Evolutionary conservation across 768 basidiomycete species (phyloP).

Genomic region (Boletus tomentosulus): DNA sequence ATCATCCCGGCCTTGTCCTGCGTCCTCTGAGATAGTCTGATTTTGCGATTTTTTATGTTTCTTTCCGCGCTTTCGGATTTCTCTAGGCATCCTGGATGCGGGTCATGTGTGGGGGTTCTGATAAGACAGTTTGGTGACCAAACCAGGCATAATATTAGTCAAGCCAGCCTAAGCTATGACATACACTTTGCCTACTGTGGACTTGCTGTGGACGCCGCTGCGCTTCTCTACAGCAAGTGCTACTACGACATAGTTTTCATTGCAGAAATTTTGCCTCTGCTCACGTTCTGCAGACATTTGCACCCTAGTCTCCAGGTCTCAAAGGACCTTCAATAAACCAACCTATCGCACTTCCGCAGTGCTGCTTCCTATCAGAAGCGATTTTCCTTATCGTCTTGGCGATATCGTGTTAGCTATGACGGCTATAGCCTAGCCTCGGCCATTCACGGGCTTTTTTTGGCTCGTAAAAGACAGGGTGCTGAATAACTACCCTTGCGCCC

Average conservation of each 20-base stretch:
- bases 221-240: too few species aligned
- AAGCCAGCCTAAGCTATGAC: neutral
- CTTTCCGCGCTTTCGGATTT: slow-evolving; percentile 73
- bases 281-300: too few species aligned
- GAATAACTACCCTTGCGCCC: neutral
- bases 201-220: too few species aligned
- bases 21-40: slow-evolving; percentile 3
- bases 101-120: neutral
- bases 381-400: neutral
- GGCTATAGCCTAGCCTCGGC: neutral
- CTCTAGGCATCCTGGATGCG: slow-evolving; percentile 55
- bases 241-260: too few species aligned
- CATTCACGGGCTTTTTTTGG: neutral
- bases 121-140: too few species aligned
- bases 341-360: too few species aligned
- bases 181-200: too few species aligned
- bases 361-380: neutral
- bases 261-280: too few species aligned
- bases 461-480: neutral
- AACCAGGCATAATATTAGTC: neutral
- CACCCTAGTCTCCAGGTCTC: too few species aligned
- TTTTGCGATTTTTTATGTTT: slow-evolving; percentile 56
- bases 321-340: too few species aligned
- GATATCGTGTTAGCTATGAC: neutral
- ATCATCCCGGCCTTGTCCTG: slow-evolving; percentile 4